Evolutionary conservation across 495 filamentous ascomycete species (phyloP), one percentile per base, ranked within the genome.

Genomic region (Rhizodiscina lignyota): DNA sequence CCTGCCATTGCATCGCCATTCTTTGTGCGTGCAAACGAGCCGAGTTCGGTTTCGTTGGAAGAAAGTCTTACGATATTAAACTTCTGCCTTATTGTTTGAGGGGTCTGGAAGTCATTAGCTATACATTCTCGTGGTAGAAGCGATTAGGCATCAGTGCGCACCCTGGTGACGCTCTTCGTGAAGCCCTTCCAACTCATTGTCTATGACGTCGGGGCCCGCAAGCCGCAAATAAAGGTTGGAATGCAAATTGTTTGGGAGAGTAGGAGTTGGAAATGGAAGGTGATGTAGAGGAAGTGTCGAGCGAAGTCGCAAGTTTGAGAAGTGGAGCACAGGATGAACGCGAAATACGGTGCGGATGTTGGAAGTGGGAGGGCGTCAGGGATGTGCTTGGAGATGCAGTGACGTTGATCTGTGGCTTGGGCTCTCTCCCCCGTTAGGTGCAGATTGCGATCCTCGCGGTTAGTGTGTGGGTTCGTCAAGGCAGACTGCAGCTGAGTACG

Each of bases 121-220:
- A 33, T 6, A n/a, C 30, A 10, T 33, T 15, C 6, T 15, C 10
- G 16, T n/a, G 30, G 6, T 12, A 11, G 4, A 18, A 12, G 33
- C 20, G 17, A 10, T 30, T 20, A 12, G 10, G 4, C 19, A 31
- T 5, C 8, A 29, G 23, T 40, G 38, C 77, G 50, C 62, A 83
- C 80, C 47, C 89, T 70, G 33, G 73, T 66, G 49, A 92, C 63
- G 59, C 81, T 79, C 65, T 93, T 94, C 59, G 78, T 73, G 51
- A 97, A 81, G 42, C 89, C 89, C 62, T 86, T 87, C 63, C 93
- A 85, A 73, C 87, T 94, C 89, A 97, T 97, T 34, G 48, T 54
- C 34, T 15, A 26, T 26, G 8, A 8, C 11, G 11, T 33, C 30
- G 11, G 8, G 11, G 30, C 8, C 8, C 24, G 24, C n/a, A n/a